phyloP scores from a whole-genome alignment of 2,329 filamentous ascomycete species.

The Gremmenia infestans region DNA sequence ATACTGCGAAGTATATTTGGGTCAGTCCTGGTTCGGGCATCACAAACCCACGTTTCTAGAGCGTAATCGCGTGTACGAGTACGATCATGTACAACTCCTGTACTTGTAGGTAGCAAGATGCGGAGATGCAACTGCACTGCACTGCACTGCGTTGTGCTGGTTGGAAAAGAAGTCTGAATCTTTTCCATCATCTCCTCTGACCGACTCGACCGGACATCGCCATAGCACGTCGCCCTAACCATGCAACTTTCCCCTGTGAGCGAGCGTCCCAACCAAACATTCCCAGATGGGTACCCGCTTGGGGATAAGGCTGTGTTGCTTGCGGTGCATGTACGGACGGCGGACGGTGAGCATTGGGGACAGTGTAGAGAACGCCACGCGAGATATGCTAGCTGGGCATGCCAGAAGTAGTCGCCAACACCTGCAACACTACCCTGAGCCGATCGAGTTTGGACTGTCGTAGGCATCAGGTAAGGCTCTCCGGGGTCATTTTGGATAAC shows the following conservation, averaged over 20 bases:
- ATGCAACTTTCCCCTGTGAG: conserved; percentile 8
- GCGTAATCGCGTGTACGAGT: not conserved
- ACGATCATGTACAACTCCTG: not conserved
- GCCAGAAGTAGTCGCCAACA: not conserved
- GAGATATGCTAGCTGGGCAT: not conserved
- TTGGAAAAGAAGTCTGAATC: conserved; percentile 6
- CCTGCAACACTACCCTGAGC: not conserved
- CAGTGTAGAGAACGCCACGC: not conserved
- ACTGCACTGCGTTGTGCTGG: not conserved
- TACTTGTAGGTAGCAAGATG: not conserved
- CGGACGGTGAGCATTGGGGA: conserved; percentile 7
- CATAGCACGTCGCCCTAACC: conserved; percentile 8
- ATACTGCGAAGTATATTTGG: not conserved
- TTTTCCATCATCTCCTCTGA: not conserved
- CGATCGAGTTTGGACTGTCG: not conserved
- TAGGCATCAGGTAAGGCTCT: not conserved
- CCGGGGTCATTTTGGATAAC: conserved; percentile 3
- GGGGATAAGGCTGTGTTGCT: conserved; percentile 19
- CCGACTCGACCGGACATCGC: conserved; percentile 13
- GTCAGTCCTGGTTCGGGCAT: not conserved
- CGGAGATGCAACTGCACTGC: not conserved
- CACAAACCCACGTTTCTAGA: not conserved
- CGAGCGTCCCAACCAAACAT: conserved; percentile 10
- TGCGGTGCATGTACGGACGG: conserved; percentile 6
- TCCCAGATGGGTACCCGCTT: conserved; percentile 6